Conservation (phyloP, 2,329 filamentous ascomycete genomes). For the Sporothrix globosa region DNA sequence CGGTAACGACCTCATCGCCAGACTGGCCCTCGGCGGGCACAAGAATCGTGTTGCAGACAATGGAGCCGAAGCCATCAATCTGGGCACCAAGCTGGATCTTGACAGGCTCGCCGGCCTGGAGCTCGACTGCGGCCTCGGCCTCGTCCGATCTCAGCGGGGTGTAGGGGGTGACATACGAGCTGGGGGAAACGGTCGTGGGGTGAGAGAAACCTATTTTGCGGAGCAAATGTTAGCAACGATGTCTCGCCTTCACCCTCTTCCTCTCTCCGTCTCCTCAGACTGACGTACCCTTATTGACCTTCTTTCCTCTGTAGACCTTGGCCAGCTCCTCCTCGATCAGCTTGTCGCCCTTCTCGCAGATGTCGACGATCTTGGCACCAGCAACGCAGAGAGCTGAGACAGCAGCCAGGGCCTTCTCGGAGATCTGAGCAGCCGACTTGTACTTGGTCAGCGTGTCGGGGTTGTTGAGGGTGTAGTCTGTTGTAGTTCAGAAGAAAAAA, state of each 20-base stretch:
- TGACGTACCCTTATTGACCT: constrained; percentile 77
- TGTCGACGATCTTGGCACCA: constrained; percentile 87
- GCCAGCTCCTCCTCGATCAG: constrained; percentile 88
- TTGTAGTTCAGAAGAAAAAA: background rate
- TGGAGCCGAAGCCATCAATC: constrained; percentile 92
- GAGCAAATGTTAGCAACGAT: background rate
- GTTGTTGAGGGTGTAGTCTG: constrained; percentile 89
- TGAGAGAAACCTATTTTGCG: constrained; percentile 74
- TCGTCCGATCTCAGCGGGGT: constrained; percentile 86
- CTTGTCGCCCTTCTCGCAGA: constrained; percentile 96
- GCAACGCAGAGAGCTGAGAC: constrained; percentile 75
- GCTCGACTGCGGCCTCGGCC: constrained; percentile 75
- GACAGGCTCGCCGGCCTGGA: constrained; percentile 84
- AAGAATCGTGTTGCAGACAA: constrained; percentile 90
- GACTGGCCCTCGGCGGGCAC: constrained; percentile 65
- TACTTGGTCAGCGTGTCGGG: constrained; percentile 98
- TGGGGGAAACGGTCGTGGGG: constrained; percentile 92
- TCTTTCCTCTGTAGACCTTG: constrained; percentile 99
- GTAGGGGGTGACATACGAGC: constrained; percentile 93
- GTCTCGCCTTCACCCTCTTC: background rate
- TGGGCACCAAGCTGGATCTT: constrained; percentile 99
- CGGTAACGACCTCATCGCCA: constrained; percentile 64
- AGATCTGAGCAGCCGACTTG: constrained; percentile 94
- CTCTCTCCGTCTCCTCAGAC: constrained; percentile 40
- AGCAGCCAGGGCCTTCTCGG: constrained; percentile 89